Base-by-base conservation (phyloP, 257 asterid species). In the Forsythia viridissima region DNA sequence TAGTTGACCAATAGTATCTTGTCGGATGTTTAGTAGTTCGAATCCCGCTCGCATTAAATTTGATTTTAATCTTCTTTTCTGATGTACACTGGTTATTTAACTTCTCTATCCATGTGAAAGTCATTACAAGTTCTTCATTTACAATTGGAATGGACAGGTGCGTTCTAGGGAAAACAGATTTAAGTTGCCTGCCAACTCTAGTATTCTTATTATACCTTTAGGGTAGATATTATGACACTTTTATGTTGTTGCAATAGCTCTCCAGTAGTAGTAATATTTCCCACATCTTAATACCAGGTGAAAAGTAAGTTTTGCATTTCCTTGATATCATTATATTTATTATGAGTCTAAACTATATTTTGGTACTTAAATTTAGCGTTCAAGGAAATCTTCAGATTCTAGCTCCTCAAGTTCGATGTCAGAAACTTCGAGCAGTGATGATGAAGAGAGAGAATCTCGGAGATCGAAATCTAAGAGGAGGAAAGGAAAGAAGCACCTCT, bases 341-440 rank as follows among this genome's bases (percentile, higher is more conserved):
- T 8, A 7, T 1, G 40, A 63, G 70, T 21, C 18, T 63, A 63
- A 63, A 30, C 39, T 3, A 21, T 63, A 24, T 63, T 42, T 46
- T 36, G 34, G 71, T 66, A 55, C 65, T 36, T 79, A 10, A 40
- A 59, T 67, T 77, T 74, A 94, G 98, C 94, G 82, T 85, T 91
- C 92, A 44, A 92, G 85, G 85, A 87, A 85, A 81, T 86, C 86
- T 13, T 89, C 96, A 11, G 93, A 91, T 73, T 86, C 91, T 59
- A 88, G 94, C 52, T 83, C 89, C 70, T 88, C 93, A 77, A 89
- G 97, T 51, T 90, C 97, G 3, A 85, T 92, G 3, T 87, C 97
- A 57, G 96, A 91, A 41, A 30, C 90, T 66, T 92, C 97, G 24
- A 88, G 93, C 85, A 83, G 91, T 72, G 97, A 90, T 18, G 97